phyloP scores from a whole-genome alignment of 495 filamentous ascomycete species.

The Symbiotaphrina buchneri region DNA sequence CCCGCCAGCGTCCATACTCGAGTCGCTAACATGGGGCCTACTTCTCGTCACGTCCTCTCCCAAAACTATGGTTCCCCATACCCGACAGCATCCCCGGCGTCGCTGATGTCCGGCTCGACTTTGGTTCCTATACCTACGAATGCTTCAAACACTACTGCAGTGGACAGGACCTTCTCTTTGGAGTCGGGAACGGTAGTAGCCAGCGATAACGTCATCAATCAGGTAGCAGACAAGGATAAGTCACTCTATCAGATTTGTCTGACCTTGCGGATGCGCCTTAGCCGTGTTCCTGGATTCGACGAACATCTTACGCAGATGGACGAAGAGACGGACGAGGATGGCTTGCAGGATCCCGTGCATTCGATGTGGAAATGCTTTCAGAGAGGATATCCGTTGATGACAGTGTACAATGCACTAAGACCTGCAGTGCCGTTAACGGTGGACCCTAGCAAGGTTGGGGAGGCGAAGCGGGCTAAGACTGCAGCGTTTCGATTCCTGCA shows the following conservation, averaged over 20 bases:
- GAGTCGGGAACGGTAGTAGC: slow-evolving; percentile 40
- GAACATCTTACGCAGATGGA: slow-evolving; percentile 39
- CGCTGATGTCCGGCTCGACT: slow-evolving; percentile 20
- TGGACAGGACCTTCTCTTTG: no score
- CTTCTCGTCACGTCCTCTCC: no score
- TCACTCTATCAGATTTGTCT: slow-evolving; percentile 93
- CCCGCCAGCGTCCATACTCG: slow-evolving; percentile 1
- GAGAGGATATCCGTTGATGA: slow-evolving; percentile 63
- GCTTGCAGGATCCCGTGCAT: slow-evolving; percentile 59
- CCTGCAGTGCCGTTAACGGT: slow-evolving; percentile 41
- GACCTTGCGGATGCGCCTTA: slow-evolving; percentile 53
- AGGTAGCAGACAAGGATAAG: slow-evolving; percentile 62
- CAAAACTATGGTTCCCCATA: no score
- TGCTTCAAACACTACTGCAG: no score
- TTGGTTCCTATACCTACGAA: no score
- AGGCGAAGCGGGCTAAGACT: slow-evolving; percentile 40
- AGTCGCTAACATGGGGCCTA: not conserved
- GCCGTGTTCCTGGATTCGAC: slow-evolving; percentile 66
- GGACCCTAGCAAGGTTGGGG: slow-evolving; percentile 30
- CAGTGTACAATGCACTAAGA: slow-evolving; percentile 67
- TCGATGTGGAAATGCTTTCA: slow-evolving; percentile 78
- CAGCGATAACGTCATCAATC: slow-evolving; percentile 85
- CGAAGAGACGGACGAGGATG: slow-evolving; percentile 28
- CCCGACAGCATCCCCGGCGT: no score
- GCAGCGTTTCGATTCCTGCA: slow-evolving; percentile 32